Conservation (phyloP, 129 eudicot species). For the Lactuca sativa region DNA sequence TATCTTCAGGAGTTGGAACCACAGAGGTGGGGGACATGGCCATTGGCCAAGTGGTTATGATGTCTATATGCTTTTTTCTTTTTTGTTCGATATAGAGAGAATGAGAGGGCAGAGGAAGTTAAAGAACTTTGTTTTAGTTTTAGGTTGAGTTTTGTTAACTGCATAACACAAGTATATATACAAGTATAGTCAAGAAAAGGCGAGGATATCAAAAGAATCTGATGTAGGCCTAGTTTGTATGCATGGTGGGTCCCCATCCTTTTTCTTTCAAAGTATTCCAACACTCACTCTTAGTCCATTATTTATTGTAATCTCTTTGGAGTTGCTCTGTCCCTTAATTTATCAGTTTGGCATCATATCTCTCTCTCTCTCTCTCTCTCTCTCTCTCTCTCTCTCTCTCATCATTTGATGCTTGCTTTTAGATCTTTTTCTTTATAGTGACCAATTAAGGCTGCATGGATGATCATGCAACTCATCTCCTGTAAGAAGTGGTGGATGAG, state of each 20-base stretch:
- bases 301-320: constrained; percentile 44
- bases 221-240: constrained; percentile 51
- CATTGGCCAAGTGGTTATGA: constrained; percentile 25
- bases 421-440: constrained; percentile 30
- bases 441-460: constrained; percentile 46
- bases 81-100: constrained; percentile 4
- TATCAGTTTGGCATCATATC: constrained; percentile 30
- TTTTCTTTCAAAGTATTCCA: constrained; percentile 41
- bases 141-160: constrained; percentile 39
- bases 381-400: constrained; percentile 38
- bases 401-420: constrained; percentile 48
- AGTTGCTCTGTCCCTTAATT: constrained; percentile 24
- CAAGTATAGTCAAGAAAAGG: constrained; percentile 36
- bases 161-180: constrained; percentile 39
- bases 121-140: constrained; percentile 27
- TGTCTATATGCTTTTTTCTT: constrained; percentile 17
- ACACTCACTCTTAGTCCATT: constrained; percentile 45
- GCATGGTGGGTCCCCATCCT: constrained; percentile 52
- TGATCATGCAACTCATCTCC: constrained; percentile 48
- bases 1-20: constrained; percentile 59
- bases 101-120: constrained; percentile 28
- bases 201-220: constrained; percentile 54
- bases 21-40: constrained; percentile 57
- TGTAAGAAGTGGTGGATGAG: constrained; percentile 50
- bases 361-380: constrained; percentile 17